Evolutionary conservation across 2,329 filamentous ascomycete genomes (phyloP).

Genomic region (Penicillium sp.): DNA sequence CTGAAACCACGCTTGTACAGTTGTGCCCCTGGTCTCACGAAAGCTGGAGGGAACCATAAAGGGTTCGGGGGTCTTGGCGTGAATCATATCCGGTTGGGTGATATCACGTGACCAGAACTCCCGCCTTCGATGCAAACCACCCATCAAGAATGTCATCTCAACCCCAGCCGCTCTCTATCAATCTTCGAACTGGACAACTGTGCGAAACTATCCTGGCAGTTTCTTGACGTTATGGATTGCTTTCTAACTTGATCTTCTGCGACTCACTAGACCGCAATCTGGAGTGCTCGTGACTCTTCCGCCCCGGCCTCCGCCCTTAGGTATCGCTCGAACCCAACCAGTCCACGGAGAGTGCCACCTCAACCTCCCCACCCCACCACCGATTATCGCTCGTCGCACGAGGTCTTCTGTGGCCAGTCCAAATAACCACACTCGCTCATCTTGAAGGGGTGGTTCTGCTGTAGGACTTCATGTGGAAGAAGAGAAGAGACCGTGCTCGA

Average conservation of each 20-base stretch:
- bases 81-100: conserved; percentile 33
- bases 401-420: conserved; percentile 20
- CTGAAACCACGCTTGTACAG: background rate
- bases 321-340: conserved; percentile 30
- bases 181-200: conserved; percentile 21
- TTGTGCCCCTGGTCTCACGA: background rate
- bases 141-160: conserved; percentile 37
- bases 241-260: conserved; percentile 15
- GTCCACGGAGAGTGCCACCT: conserved; percentile 10
- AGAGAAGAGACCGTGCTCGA: conserved; percentile 51
- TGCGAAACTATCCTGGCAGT: conserved; percentile 24
- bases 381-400: conserved; percentile 15
- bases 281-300: conserved; percentile 35
- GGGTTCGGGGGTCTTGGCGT: conserved; percentile 30
- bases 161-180: conserved; percentile 24
- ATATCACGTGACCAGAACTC: conserved; percentile 41
- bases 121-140: conserved; percentile 48
- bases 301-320: conserved; percentile 29
- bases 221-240: conserved; percentile 15
- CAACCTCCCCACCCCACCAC: conserved; percentile 9
- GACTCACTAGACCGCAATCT: conserved; percentile 18
- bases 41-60: background rate
- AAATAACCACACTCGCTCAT: conserved; percentile 25
- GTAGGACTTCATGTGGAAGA: conserved; percentile 53
- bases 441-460: conserved; percentile 38